Evolutionary conservation across 208 protist species (phyloP).

Genomic region (Leishmania arabica): DNA sequence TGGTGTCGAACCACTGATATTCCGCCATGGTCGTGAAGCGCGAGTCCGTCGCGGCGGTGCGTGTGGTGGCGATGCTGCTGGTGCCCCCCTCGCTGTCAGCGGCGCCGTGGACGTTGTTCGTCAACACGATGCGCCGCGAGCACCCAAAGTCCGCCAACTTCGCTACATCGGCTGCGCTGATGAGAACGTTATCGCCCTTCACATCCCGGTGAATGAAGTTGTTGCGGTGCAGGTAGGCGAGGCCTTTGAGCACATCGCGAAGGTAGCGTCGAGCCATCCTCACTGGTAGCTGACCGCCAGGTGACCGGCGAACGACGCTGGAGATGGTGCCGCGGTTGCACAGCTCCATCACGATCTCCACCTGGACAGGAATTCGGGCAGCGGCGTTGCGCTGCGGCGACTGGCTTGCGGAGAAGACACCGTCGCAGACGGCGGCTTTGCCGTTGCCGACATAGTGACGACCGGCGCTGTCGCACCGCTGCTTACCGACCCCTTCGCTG

Average conservation of each 20-base stretch:
- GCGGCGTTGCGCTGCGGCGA: constrained; percentile 13
- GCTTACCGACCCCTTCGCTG: neutral
- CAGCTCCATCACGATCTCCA: constrained; percentile 90
- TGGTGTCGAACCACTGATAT: constrained; percentile 34
- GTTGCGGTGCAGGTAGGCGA: constrained; percentile 79
- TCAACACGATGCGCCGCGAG: constrained; percentile 78
- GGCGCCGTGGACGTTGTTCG: constrained; percentile 25
- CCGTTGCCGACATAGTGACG: neutral
- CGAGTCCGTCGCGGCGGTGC: constrained; percentile 22
- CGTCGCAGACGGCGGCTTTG: neutral
- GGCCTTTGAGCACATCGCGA: constrained; percentile 76
- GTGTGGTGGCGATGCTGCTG: constrained; percentile 22
- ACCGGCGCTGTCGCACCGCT: neutral
- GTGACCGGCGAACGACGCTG: constrained; percentile 47
- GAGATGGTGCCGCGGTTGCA: constrained; percentile 70
- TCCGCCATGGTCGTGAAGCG: constrained; percentile 28
- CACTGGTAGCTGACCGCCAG: constrained; percentile 55
- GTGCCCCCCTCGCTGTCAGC: constrained; percentile 17
- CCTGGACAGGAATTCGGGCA: constrained; percentile 36
- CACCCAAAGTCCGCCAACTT: constrained; percentile 95
- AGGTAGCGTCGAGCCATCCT: constrained; percentile 52
- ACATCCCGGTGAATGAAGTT: constrained; percentile 88
- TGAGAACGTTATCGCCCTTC: constrained; percentile 89
- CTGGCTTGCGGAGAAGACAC: neutral
- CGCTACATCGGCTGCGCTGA: constrained; percentile 69